Percentiles rank a stretch among this genome's conserved stretches.
These are phyloP conservation scores for Takashimella tepidaria DNA, from an alignment of 1,284 basidiomycete genomes.

Conservation along the genomic window DNA sequence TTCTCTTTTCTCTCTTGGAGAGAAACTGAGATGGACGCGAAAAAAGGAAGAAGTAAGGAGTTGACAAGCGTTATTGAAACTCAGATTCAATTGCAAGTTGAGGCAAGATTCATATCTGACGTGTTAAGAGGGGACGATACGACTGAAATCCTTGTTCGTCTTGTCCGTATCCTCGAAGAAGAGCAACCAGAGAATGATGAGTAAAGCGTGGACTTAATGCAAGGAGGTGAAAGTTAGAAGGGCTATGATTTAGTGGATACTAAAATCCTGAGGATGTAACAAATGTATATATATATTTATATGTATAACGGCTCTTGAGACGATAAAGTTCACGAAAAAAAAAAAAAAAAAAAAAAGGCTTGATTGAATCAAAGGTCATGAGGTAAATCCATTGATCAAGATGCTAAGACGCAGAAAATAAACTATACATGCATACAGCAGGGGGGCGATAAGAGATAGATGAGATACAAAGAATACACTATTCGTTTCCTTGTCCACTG, in stretches of 20 bases:
- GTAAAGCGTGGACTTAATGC: conserved; percentile 14
- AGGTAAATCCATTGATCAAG: too few relatives aligned
- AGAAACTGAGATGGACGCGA: neutral
- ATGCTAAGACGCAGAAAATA: too few relatives aligned
- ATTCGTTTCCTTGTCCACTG: too few relatives aligned
- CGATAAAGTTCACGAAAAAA: too few relatives aligned
- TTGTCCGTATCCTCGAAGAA: conserved; percentile 91
- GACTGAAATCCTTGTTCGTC: conserved; percentile 86
- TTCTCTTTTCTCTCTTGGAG: too few relatives aligned
- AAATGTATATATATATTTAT: too few relatives aligned
- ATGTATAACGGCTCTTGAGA: too few relatives aligned
- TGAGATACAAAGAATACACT: neutral
- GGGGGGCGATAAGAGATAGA: neutral
- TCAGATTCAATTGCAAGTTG: conserved; percentile 95
- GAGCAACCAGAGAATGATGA: conserved; percentile 56
- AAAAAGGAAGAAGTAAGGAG: neutral
- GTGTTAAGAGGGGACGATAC: conserved; percentile 85
- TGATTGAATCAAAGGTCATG: too few relatives aligned
- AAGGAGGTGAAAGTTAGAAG: neutral
- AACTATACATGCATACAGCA: neutral
- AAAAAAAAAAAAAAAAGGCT: too few relatives aligned
- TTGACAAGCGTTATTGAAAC: conserved; percentile 7
- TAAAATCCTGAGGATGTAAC: neutral
- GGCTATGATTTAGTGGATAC: neutral
- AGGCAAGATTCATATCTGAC: conserved; percentile 84